Percentiles rank a stretch among this genome's conserved stretches.
Conservation (phyloP, 2,329 filamentous ascomycete species). For the Drechslerella coelobrocha region DNA sequence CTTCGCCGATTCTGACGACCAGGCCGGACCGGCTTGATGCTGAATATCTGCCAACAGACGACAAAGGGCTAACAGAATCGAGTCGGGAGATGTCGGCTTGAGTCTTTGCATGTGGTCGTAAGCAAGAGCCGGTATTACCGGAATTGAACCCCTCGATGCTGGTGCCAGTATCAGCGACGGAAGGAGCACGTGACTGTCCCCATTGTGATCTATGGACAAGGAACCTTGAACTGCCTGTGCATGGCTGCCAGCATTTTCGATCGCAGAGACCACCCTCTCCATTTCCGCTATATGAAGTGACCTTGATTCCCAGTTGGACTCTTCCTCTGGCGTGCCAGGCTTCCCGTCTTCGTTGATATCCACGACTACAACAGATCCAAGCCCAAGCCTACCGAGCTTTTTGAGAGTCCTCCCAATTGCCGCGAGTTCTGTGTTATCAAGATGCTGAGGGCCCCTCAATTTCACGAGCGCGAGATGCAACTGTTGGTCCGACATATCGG, state of each 20-base stretch:
- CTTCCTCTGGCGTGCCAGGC: conserved; percentile 32
- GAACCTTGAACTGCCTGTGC: conserved; percentile 52
- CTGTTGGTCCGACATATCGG: conserved; percentile 55
- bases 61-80: conserved; percentile 77
- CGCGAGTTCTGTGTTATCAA: conserved; percentile 72
- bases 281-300: conserved; percentile 38
- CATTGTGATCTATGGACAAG: conserved; percentile 55
- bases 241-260: conserved; percentile 49
- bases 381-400: conserved; percentile 80
- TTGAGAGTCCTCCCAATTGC: conserved; percentile 83
- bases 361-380: conserved; percentile 81
- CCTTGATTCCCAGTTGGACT: conserved; percentile 24
- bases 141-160: conserved; percentile 71
- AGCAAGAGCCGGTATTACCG: conserved; percentile 72
- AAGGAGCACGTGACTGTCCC: conserved; percentile 59
- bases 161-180: conserved; percentile 68
- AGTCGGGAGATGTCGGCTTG: conserved; percentile 64
- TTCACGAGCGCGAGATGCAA: conserved; percentile 86
- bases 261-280: conserved; percentile 52
- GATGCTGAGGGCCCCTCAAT: conserved; percentile 66
- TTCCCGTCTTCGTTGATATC: conserved; percentile 65
- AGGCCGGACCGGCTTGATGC: conserved; percentile 60
- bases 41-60: conserved; percentile 69
- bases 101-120: conserved; percentile 62
- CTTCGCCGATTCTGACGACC: conserved; percentile 57